Conservation (phyloP, 2,329 filamentous ascomycete species). For the Myriosclerotinia scirpicola region DNA sequence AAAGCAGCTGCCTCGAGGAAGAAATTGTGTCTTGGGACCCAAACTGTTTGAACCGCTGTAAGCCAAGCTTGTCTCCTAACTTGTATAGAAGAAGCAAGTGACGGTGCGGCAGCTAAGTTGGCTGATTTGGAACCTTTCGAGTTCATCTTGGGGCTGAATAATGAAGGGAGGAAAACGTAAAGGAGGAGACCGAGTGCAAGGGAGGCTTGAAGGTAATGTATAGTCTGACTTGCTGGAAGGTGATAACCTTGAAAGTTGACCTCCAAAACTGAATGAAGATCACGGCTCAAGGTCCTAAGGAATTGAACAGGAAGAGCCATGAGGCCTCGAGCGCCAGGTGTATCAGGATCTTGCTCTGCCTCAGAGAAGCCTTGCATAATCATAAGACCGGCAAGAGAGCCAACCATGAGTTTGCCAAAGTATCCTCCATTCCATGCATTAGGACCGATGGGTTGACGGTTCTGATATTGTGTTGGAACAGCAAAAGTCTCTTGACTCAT, state of each 20-base stretch:
- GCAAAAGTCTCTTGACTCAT: constrained; percentile 40
- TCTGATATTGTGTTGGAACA: constrained; percentile 42
- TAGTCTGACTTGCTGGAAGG: constrained; percentile 46
- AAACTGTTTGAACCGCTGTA: constrained; percentile 87
- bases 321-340: constrained; percentile 64
- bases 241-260: constrained; percentile 57
- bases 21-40: constrained; percentile 85
- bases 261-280: constrained; percentile 44
- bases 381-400: constrained; percentile 89
- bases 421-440: constrained; percentile 59
- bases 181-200: constrained; percentile 54
- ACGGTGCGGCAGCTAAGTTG: constrained; percentile 57
- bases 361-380: constrained; percentile 77
- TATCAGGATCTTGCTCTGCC: constrained; percentile 60
- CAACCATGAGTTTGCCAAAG: constrained; percentile 78
- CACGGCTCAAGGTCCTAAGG: constrained; percentile 50
- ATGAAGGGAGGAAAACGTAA: constrained; percentile 56
- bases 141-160: constrained; percentile 46
- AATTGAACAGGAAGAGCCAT: constrained; percentile 63
- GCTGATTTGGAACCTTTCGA: constrained; percentile 56
- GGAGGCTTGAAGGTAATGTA: constrained; percentile 54
- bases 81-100: constrained; percentile 77
- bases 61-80: constrained; percentile 89
- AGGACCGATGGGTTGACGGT: constrained; percentile 55
- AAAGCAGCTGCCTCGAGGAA: constrained; percentile 82